Evolutionary conservation across 169 alveolate species (phyloP).

Genomic region (Plasmodium chabaudi): DNA sequence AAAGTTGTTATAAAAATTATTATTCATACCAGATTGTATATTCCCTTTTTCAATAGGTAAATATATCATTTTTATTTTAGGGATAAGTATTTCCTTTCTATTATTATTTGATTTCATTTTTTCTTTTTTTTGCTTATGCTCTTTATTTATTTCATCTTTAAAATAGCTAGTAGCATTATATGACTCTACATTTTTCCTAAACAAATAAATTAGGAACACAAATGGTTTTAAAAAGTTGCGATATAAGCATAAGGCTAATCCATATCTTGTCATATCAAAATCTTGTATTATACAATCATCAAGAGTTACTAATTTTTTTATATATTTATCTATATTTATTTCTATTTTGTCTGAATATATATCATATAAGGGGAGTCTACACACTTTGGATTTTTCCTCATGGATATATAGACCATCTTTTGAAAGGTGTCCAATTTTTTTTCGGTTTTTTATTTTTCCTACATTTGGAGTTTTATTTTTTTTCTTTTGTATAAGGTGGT

Average conservation of each 20-base stretch:
- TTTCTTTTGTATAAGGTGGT: background rate
- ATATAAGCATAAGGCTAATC: slow-evolving; percentile 22
- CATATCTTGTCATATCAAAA: slow-evolving; percentile 48
- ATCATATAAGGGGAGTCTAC: background rate
- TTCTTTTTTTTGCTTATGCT: background rate
- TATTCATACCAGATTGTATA: slow-evolving; percentile 28
- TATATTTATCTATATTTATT: background rate
- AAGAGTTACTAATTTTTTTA: slow-evolving; percentile 16
- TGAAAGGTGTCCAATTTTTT: background rate
- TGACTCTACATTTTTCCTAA: background rate
- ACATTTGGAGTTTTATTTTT: background rate
- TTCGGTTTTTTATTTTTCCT: background rate
- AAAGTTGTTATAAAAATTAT: slow-evolving; percentile 9
- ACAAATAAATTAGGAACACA: slow-evolving; percentile 17
- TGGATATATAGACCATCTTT: background rate
- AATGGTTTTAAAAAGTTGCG: slow-evolving; percentile 36
- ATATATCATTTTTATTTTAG: slow-evolving; percentile 8
- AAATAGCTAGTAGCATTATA: background rate
- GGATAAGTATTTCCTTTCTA: background rate
- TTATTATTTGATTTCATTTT: background rate
- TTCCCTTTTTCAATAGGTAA: slow-evolving; percentile 40
- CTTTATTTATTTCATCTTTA: background rate
- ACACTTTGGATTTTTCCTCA: background rate
- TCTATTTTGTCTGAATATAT: slow-evolving; percentile 1
- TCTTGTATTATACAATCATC: slow-evolving; percentile 37